A percentile compares a stretch with the other conserved stretches of the same genome.
phyloP scores from a whole-genome alignment of 2,329 filamentous ascomycete species.

The Hyphodiscus sp. region DNA sequence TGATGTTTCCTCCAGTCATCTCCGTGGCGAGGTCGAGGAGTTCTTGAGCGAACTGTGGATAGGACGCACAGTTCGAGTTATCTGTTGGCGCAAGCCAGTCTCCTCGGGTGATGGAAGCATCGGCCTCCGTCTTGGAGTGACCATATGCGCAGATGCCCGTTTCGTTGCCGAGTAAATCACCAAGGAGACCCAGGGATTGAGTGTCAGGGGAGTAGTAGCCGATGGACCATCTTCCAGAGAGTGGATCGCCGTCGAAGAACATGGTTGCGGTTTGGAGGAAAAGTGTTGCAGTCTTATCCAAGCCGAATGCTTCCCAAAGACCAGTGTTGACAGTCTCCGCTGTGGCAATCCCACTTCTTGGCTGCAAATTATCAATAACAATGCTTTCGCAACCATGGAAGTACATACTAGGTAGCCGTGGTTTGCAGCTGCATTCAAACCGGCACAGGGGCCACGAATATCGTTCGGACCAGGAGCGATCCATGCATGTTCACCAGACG shows the following conservation, averaged over 20 bases:
- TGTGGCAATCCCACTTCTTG: slow-evolving; percentile 4
- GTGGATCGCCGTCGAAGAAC: slow-evolving; percentile 16
- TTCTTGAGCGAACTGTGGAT: slow-evolving; percentile 12
- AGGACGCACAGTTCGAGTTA: slow-evolving; percentile 18
- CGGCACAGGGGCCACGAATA: slow-evolving; percentile 25
- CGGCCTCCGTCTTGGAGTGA: slow-evolving; percentile 15
- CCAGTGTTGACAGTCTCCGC: slow-evolving; percentile 7
- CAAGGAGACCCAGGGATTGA: slow-evolving; percentile 8
- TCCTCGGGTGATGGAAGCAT: slow-evolving; percentile 14
- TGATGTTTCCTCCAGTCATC: slow-evolving; percentile 8
- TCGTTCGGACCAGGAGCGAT: slow-evolving; percentile 11
- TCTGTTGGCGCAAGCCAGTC: slow-evolving; percentile 13
- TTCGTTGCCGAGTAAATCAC: slow-evolving; percentile 12
- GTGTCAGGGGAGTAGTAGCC: slow-evolving; percentile 11
- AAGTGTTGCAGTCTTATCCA: slow-evolving; percentile 14
- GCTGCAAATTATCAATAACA: no score
- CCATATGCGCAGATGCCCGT: slow-evolving; percentile 14
- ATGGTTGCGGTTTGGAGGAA: slow-evolving; percentile 12
- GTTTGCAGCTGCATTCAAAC: slow-evolving; percentile 35
- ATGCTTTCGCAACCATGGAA: no score
- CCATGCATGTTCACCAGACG: slow-evolving; percentile 10
- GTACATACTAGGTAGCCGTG: slow-evolving; percentile 31
- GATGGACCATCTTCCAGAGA: slow-evolving; percentile 14
- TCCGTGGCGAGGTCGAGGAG: slow-evolving; percentile 12
- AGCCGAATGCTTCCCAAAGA: slow-evolving; percentile 11